Evolutionary conservation across 1,284 basidiomycete species (phyloP).

Genomic region (Ustilago trichophora): DNA sequence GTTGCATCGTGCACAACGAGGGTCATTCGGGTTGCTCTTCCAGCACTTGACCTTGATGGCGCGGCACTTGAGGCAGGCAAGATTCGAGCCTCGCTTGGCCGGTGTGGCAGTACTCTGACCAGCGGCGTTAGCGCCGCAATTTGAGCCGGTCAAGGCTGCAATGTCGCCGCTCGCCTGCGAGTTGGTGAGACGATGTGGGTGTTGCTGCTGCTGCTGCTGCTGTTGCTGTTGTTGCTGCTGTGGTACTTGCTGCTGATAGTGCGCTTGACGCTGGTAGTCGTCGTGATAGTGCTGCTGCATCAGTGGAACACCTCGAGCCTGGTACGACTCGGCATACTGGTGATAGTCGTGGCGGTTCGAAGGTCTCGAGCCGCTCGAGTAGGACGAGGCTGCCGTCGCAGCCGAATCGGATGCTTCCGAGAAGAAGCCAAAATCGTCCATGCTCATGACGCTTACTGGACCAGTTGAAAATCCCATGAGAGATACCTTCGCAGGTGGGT

Average conservation of each 20-base stretch:
- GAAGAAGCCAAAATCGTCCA: conserved; percentile 40
- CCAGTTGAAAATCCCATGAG: conserved; percentile 20
- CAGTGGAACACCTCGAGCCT: no score
- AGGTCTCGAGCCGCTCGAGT: conserved; percentile 12
- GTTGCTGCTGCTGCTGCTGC: conserved; percentile 13
- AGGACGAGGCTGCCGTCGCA: conserved; percentile 4
- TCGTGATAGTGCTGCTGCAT: no score
- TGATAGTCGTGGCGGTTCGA: conserved; percentile 7
- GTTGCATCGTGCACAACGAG: conserved; percentile 35
- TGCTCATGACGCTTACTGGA: conserved; percentile 16
- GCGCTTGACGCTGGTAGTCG: conserved; percentile 3
- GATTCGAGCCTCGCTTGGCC: conserved; percentile 40
- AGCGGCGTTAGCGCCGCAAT: no score
- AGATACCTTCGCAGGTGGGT: no score
- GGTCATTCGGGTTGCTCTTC: conserved; percentile 38
- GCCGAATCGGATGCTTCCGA: conserved; percentile 15
- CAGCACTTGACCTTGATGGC: no score
- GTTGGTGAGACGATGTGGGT: conserved; percentile 5
- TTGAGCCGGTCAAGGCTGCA: no score
- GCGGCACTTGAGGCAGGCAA: conserved; percentile 50
- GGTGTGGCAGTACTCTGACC: background rate
- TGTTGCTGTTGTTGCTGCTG: no score
- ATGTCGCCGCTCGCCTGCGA: background rate
- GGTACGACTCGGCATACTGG: background rate
- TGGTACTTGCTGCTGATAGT: no score